These are phyloP conservation scores for Vararia minispora DNA, from an alignment of 768 basidiomycete species.

Conservation along the genomic window DNA sequence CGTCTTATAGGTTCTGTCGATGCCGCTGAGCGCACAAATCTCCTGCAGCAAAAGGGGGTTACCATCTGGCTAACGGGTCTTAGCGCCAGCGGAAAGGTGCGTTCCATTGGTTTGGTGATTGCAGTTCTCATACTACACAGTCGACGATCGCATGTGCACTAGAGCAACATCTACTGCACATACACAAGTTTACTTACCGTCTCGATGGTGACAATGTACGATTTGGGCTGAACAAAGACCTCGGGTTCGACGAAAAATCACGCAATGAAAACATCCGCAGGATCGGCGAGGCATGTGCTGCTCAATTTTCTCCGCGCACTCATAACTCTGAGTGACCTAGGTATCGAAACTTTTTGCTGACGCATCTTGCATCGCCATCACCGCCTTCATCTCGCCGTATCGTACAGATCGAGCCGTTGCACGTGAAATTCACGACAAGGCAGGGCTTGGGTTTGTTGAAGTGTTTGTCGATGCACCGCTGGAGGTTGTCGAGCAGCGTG, in stretches of 20 bases:
- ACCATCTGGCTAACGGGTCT: conserved; percentile 98
- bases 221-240: conserved; percentile 93
- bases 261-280: conserved; percentile 93
- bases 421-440: conserved; percentile 67
- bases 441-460: conserved; percentile 77
- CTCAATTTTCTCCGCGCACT: not conserved
- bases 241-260: conserved; percentile 87
- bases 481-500: conserved; percentile 76
- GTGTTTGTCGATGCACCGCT: conserved; percentile 93
- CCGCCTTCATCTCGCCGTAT: conserved; percentile 99
- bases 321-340: conserved; percentile 30
- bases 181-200: conserved; percentile 78
- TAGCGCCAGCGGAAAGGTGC: conserved; percentile 88
- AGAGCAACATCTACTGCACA: conserved; percentile 88
- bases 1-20: conserved; percentile 54
- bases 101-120: conserved; percentile 4
- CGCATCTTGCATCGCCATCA: conserved; percentile 74
- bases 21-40: conserved; percentile 48
- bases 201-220: conserved; percentile 95
- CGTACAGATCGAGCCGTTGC: conserved; percentile 74
- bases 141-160: conserved; percentile 96
- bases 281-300: conserved; percentile 82
- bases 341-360: conserved; percentile 93
- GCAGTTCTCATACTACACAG: conserved; percentile 27
- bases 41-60: conserved; percentile 73